Conservation (phyloP, 192 early-diverging fungal genomes). For the Chytriomyces sp. region DNA sequence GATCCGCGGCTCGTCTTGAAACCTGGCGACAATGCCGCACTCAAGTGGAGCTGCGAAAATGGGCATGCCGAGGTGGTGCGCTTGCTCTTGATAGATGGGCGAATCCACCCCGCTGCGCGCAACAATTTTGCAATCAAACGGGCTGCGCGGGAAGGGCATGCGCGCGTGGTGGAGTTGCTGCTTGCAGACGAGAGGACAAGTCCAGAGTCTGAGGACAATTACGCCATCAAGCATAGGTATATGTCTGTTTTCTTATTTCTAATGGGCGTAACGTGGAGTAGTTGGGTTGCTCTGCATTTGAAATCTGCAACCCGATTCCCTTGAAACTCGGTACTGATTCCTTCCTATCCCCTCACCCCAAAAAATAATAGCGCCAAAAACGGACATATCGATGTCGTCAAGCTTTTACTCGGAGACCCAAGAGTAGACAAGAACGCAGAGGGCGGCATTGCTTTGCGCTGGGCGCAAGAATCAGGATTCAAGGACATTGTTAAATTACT, state of each 20-base stretch:
- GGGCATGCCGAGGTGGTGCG: constrained; percentile 31
- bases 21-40: background rate
- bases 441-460: constrained; percentile 8
- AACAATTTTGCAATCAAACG: constrained; percentile 10
- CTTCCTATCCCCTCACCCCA: no score
- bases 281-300: no score
- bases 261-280: no score
- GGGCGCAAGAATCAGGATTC: constrained; percentile 25
- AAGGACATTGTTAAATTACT: no score
- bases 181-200: constrained; percentile 14
- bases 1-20: constrained; percentile 16
- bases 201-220: background rate
- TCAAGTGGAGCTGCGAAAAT: constrained; percentile 12
- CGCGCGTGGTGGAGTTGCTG: constrained; percentile 11
- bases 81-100: constrained; percentile 20
- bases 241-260: no score
- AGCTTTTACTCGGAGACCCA: constrained; percentile 18
- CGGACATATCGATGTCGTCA: constrained; percentile 21
- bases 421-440: constrained; percentile 17
- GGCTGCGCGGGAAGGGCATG: constrained; percentile 24
- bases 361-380: background rate
- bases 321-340: no score
- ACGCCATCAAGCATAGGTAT: background rate
- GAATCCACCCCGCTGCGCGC: constrained; percentile 7
- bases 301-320: no score